Percentiles rank a stretch among this genome's conserved stretches.
Evolutionary conservation across 139 green algal genomes (phyloP).

Genomic region (Picochlorum sp.): DNA sequence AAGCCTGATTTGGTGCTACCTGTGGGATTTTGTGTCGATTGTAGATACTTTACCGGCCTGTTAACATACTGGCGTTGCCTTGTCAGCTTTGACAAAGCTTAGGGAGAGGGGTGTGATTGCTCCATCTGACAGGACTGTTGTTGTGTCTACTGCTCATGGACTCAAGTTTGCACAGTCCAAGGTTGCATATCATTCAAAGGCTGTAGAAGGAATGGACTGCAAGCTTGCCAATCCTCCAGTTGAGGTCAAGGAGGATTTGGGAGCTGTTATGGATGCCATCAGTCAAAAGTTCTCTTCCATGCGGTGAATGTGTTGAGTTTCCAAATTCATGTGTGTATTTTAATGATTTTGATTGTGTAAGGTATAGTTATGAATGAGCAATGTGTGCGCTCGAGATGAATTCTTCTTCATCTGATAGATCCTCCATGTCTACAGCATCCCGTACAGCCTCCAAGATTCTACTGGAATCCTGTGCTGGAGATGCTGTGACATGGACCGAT

Average conservation of each 20-base stretch:
- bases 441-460: too few species aligned
- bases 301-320: slow-evolving; percentile 3
- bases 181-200: slow-evolving; percentile 87
- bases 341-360: too few species aligned
- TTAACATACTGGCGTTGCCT: slow-evolving; percentile 67
- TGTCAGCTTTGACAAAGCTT: slow-evolving; percentile 94
- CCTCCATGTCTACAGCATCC: too few species aligned
- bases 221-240: slow-evolving; percentile 90
- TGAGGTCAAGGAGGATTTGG: slow-evolving; percentile 83
- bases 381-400: too few species aligned
- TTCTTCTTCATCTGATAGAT: too few species aligned
- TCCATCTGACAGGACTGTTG: slow-evolving; percentile 82
- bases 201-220: slow-evolving; percentile 63
- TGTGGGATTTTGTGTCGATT: too few species aligned
- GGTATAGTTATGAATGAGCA: too few species aligned
- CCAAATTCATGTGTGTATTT: neutral
- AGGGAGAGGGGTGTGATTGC: slow-evolving; percentile 75
- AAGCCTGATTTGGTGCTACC: too few species aligned
- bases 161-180: slow-evolving; percentile 98
- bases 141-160: slow-evolving; percentile 93
- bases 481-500: too few species aligned
- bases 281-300: slow-evolving; percentile 35
- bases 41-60: too few species aligned
- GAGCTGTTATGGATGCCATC: slow-evolving; percentile 90
- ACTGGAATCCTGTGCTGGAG: too few species aligned